phyloP scores from a whole-genome alignment of 352 stramenopile species.

The Pythium aristosporum region DNA sequence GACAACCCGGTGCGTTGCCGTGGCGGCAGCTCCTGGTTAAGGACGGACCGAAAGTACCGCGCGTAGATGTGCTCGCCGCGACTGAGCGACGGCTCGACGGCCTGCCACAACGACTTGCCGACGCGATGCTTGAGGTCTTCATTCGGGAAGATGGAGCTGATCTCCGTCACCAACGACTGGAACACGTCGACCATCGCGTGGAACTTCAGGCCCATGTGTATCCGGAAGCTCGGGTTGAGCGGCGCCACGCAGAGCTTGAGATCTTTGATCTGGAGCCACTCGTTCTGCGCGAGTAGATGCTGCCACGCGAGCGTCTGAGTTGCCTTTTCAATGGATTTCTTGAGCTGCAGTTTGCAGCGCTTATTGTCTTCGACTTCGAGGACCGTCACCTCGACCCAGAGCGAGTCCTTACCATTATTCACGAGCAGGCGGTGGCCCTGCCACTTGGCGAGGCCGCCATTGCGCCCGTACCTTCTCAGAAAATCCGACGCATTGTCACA shows the following conservation, averaged over 20 bases:
- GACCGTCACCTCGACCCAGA: conserved; percentile 64
- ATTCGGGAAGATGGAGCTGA: conserved; percentile 76
- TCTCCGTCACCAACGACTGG: conserved; percentile 60
- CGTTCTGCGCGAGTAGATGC: conserved; percentile 38
- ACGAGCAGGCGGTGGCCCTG: conserved; percentile 55
- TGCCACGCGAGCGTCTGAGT: conserved; percentile 38
- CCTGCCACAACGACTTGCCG: conserved; percentile 51
- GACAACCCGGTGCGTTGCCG: background rate
- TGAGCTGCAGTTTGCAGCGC: conserved; percentile 62
- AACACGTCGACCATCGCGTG: conserved; percentile 56
- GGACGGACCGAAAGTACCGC: conserved; percentile 65
- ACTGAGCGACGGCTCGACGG: conserved; percentile 49
- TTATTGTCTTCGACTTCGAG: conserved; percentile 61
- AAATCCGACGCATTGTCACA: conserved; percentile 39
- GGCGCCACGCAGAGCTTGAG: conserved; percentile 47
- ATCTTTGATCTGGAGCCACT: conserved; percentile 59
- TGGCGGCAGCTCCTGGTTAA: conserved; percentile 43
- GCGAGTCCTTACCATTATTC: conserved; percentile 70
- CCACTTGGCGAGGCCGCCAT: conserved; percentile 45
- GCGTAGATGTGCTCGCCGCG: conserved; percentile 72
- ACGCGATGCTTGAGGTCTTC: conserved; percentile 58
- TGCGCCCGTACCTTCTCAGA: conserved; percentile 35
- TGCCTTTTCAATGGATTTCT: conserved; percentile 43
- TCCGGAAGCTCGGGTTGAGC: conserved; percentile 57
- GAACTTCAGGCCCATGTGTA: conserved; percentile 67